Evolutionary conservation across 345 rosid species (phyloP).

Genomic region (Melastoma malabathricum): DNA sequence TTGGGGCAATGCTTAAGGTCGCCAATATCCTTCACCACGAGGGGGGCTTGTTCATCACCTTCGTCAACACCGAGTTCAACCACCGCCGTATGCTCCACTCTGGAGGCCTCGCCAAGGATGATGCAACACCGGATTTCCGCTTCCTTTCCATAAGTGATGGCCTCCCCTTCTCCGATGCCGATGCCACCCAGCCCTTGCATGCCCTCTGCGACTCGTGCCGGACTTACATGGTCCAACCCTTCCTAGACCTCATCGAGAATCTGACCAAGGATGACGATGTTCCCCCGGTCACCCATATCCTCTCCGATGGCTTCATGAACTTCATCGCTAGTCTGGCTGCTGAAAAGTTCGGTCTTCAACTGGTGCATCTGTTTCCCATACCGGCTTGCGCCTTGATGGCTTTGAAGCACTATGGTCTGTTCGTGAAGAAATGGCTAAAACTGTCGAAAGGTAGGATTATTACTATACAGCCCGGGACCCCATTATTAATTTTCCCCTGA

Average conservation of each 20-base stretch:
- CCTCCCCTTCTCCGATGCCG: conserved; percentile 3
- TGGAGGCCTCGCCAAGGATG: neutral
- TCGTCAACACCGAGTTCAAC: too few species aligned
- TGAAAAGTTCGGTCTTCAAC: conserved; percentile 5
- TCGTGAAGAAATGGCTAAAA: conserved; percentile 8
- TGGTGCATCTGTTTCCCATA: conserved; percentile 1
- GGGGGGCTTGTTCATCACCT: conserved; percentile 10
- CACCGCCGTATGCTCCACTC: conserved; percentile 11
- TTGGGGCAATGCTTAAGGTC: conserved; percentile 11
- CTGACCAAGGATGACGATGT: too few species aligned
- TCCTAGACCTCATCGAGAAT: neutral
- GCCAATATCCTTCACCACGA: conserved; percentile 15
- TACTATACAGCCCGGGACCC: neutral
- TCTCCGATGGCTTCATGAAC: neutral
- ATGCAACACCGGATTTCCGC: conserved; percentile 6
- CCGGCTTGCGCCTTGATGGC: conserved; percentile 10
- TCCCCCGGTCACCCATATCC: too few species aligned
- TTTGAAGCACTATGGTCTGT: neutral
- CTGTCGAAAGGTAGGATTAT: conserved; percentile 12
- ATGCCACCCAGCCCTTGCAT: neutral
- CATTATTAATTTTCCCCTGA: neutral
- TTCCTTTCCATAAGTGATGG: conserved; percentile 14
- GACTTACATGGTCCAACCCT: conserved; percentile 6
- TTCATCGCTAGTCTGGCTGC: conserved; percentile 8
- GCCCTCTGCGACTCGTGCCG: conserved; percentile 5